Evolutionary conservation across 306 rosid genomes (phyloP).

Genomic region (Erythrophleum fordii): DNA sequence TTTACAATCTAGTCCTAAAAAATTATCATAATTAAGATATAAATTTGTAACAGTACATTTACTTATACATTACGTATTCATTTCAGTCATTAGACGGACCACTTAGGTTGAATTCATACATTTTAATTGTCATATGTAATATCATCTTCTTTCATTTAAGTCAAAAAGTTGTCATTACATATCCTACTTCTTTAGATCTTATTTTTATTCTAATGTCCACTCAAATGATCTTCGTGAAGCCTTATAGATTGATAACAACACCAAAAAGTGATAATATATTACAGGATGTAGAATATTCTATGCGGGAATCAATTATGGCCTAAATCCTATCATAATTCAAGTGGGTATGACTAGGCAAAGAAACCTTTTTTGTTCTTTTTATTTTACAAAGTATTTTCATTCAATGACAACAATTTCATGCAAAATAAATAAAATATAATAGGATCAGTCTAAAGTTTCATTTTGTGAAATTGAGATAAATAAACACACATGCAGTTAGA

Average conservation of each 20-base stretch:
- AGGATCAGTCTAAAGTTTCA: too few species aligned
- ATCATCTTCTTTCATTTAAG: not conserved
- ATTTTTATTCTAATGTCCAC: not conserved
- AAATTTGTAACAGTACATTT: too few species aligned
- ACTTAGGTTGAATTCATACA: too few species aligned
- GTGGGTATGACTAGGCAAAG: not conserved
- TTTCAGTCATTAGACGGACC: too few species aligned
- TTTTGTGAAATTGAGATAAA: too few species aligned
- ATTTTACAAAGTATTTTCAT: not conserved
- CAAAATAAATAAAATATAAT: too few species aligned
- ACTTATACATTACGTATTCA: too few species aligned
- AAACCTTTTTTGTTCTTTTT: not conserved
- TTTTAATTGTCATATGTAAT: too few species aligned
- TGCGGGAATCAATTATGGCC: not conserved
- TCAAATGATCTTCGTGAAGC: not conserved
- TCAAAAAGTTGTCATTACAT: not conserved
- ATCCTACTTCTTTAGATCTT: not conserved
- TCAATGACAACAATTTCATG: too few species aligned
- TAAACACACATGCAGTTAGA: too few species aligned
- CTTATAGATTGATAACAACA: not conserved
- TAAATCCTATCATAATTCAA: not conserved
- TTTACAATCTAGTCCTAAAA: too few species aligned
- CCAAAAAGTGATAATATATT: not conserved
- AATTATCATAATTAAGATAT: too few species aligned
- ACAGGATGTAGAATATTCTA: not conserved